Evolutionary conservation across 208 protist genomes (phyloP).

Genomic region (Angomonas ambiguus): DNA sequence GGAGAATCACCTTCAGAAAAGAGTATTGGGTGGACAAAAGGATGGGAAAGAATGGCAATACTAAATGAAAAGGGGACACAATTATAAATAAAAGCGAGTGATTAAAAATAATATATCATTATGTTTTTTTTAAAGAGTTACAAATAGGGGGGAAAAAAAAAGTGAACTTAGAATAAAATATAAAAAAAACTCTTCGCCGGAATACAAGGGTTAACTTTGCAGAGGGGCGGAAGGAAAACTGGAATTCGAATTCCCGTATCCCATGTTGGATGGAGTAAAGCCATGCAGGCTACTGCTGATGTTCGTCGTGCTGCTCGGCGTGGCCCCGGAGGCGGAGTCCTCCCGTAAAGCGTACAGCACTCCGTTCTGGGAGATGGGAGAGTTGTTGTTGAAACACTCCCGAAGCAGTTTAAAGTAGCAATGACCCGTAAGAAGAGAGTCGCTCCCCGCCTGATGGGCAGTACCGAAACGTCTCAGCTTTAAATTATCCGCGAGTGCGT

Average conservation of each 20-base stretch:
- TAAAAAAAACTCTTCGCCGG: background rate
- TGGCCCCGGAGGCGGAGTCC: slow-evolving; percentile 72
- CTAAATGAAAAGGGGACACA: no score
- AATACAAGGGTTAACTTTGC: background rate
- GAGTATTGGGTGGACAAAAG: background rate
- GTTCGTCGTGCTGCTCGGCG: slow-evolving; percentile 56
- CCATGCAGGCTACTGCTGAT: slow-evolving; percentile 18
- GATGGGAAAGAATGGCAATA: background rate
- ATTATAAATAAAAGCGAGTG: background rate
- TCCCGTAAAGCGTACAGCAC: slow-evolving; percentile 95
- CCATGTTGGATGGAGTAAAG: slow-evolving; percentile 31
- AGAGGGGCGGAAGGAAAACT: slow-evolving; percentile 38
- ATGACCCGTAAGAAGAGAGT: slow-evolving; percentile 96
- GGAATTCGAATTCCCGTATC: slow-evolving; percentile 16
- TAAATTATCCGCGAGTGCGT: slow-evolving; percentile 95
- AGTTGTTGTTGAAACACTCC: slow-evolving; percentile 80
- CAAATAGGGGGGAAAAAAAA: background rate
- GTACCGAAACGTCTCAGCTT: slow-evolving; percentile 91
- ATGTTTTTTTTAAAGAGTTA: background rate
- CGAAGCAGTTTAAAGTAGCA: slow-evolving; percentile 97
- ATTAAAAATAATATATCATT: no score
- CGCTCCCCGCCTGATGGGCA: slow-evolving; percentile 95
- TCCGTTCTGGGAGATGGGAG: slow-evolving; percentile 81
- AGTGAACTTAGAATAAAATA: background rate
- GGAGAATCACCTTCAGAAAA: background rate